A percentile compares a stretch with the other conserved stretches of the same genome.
Evolutionary conservation across 371 early-diverging fungal genomes (phyloP).

Genomic region (Funneliformis caledonium): DNA sequence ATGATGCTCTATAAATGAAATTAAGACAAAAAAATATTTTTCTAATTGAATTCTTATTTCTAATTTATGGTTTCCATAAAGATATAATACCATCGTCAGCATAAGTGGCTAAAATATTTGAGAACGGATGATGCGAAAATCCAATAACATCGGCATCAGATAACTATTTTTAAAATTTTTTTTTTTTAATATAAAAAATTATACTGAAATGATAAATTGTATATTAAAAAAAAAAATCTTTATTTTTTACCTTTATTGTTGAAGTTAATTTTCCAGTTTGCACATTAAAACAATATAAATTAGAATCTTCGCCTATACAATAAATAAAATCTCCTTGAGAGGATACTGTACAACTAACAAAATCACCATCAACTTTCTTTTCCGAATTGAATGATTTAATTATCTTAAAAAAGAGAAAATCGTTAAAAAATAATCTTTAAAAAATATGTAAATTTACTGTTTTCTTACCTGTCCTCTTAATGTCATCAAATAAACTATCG

Average conservation of each 20-base stretch:
- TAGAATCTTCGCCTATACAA: constrained; percentile 66
- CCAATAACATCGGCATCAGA: constrained; percentile 73
- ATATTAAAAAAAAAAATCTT: background rate
- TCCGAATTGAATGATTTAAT: constrained; percentile 52
- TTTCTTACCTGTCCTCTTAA: constrained; percentile 58
- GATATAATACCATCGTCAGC: constrained; percentile 70
- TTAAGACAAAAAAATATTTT: too few species aligned
- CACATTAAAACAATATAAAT: constrained; percentile 62
- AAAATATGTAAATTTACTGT: constrained; percentile 32
- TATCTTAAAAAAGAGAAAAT: constrained; percentile 33
- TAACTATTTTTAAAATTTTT: constrained; percentile 40
- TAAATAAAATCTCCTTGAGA: constrained; percentile 80
- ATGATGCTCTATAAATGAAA: too few species aligned
- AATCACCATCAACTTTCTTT: constrained; percentile 58
- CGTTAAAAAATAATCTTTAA: constrained; percentile 30
- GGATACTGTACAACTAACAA: constrained; percentile 66
- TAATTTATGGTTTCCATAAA: constrained; percentile 54
- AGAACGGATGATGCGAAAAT: constrained; percentile 71
- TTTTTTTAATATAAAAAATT: background rate
- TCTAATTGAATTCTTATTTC: background rate
- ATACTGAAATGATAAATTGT: background rate
- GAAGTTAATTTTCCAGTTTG: constrained; percentile 55
- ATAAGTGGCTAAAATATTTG: constrained; percentile 73
- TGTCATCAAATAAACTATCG: constrained; percentile 63
- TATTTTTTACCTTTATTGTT: constrained; percentile 43